Evolutionary conservation across 352 stramenopile species (phyloP).

Genomic region (Globisporangium echinulatum): DNA sequence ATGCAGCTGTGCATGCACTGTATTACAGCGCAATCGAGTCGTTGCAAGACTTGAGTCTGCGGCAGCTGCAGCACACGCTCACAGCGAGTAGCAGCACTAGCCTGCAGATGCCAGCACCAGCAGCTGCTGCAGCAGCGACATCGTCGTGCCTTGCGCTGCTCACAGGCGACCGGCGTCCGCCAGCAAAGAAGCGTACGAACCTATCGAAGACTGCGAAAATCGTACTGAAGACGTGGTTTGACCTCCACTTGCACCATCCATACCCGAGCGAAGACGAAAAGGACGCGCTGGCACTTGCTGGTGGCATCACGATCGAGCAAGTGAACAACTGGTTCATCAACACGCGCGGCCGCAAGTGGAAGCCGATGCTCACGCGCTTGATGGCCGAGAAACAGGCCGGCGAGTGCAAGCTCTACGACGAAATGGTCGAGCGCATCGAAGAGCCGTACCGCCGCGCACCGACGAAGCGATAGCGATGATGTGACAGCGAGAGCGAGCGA

Average conservation of each 20-base stretch:
- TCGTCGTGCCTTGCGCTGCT: neutral
- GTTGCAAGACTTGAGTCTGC: conserved; percentile 29
- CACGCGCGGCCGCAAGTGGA: conserved; percentile 80
- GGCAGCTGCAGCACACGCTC: conserved; percentile 19
- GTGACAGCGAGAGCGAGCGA: neutral
- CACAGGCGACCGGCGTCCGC: conserved; percentile 3
- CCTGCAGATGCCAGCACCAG: neutral
- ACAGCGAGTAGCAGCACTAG: conserved; percentile 13
- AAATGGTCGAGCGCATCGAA: conserved; percentile 76
- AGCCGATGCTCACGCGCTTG: conserved; percentile 70
- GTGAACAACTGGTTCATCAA: conserved; percentile 90
- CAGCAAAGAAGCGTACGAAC: conserved; percentile 66
- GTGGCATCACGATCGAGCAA: conserved; percentile 79
- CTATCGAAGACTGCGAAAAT: conserved; percentile 67
- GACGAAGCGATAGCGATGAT: conserved; percentile 9
- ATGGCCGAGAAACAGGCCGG: conserved; percentile 60
- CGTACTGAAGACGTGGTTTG: conserved; percentile 77
- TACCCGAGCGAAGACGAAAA: conserved; percentile 86
- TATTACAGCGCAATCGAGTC: conserved; percentile 22
- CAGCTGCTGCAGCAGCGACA: neutral
- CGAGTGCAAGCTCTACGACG: conserved; percentile 58
- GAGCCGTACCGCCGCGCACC: conserved; percentile 54
- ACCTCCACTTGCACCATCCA: conserved; percentile 77
- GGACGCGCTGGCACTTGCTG: conserved; percentile 46
- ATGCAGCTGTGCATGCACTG: conserved; percentile 17